Percentiles rank a stretch among this genome's conserved stretches.
Evolutionary conservation across 2,329 filamentous ascomycete genomes (phyloP).

Genomic region (Tolypocladium amazonense): DNA sequence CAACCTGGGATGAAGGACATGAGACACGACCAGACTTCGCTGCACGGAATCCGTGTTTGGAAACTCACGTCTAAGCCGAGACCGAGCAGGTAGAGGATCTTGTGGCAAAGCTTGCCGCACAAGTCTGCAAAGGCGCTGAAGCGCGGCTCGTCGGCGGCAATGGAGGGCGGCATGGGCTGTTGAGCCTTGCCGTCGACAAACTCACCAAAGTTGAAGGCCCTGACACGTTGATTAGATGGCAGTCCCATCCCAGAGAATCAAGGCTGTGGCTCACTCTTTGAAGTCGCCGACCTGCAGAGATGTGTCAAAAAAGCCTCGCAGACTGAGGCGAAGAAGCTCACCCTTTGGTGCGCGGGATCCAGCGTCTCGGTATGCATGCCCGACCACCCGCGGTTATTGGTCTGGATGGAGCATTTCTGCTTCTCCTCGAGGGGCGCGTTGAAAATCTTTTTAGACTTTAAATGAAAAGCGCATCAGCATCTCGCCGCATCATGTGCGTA

Average conservation of each 20-base stretch:
- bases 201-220: constrained; percentile 85
- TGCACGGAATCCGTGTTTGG: neutral
- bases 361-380: constrained; percentile 81
- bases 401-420: constrained; percentile 60
- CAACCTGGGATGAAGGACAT: constrained; percentile 19
- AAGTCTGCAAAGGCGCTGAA: constrained; percentile 56
- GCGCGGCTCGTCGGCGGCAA: constrained; percentile 48
- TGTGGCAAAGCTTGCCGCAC: constrained; percentile 64
- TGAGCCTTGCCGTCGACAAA: constrained; percentile 59
- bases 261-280: constrained; percentile 56
- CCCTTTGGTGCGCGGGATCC: constrained; percentile 72
- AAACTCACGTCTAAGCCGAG: constrained; percentile 55
- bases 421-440: constrained; percentile 60
- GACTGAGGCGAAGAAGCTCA: constrained; percentile 21
- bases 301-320: neutral
- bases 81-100: constrained; percentile 67
- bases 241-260: neutral
- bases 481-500: neutral
- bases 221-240: constrained; percentile 20
- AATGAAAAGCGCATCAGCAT: neutral
- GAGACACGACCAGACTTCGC: neutral
- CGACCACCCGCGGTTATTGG: constrained; percentile 81
- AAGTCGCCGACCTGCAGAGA: constrained; percentile 60
- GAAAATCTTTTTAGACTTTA: constrained; percentile 61
- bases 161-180: constrained; percentile 62